A percentile compares a stretch with the other conserved stretches of the same genome.
These are phyloP conservation scores for Gloeopeniophorella convolvens DNA, from an alignment of 768 basidiomycete genomes.

Conservation along the genomic window DNA sequence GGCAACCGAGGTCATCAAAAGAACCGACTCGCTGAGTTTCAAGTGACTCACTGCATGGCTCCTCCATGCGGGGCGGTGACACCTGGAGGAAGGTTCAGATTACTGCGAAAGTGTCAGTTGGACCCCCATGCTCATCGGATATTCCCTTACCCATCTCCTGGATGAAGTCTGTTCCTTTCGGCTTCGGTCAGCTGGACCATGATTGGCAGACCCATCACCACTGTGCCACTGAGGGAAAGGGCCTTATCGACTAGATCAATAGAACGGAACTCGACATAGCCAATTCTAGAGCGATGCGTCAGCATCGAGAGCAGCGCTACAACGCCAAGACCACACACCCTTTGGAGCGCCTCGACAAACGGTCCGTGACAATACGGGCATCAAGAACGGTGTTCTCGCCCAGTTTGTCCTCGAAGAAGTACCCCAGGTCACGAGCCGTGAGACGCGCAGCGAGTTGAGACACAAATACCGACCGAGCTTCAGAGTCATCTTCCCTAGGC, in stretches of 20 bases:
- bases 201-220: conserved; percentile 97
- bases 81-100: conserved; percentile 78
- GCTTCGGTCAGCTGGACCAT: conserved; percentile 96
- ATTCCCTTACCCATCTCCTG: conserved; percentile 71
- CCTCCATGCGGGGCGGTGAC: conserved; percentile 62
- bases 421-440: conserved; percentile 94
- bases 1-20: too few species aligned
- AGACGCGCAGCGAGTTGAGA: conserved; percentile 96
- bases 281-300: conserved; percentile 48
- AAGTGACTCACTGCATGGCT: conserved; percentile 77
- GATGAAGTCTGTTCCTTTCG: conserved; percentile 84
- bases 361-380: conserved; percentile 92
- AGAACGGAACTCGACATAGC: conserved; percentile 93
- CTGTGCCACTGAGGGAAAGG: conserved; percentile 81
- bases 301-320: background rate
- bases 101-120: conserved; percentile 36
- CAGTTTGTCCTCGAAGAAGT: conserved; percentile 97
- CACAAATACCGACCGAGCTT: conserved; percentile 97
- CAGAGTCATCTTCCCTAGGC: conserved; percentile 91
- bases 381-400: conserved; percentile 94
- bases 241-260: conserved; percentile 91
- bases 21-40: too few species aligned
- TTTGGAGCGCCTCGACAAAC: conserved; percentile 93
- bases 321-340: conserved; percentile 52
- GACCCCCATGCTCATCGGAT: conserved; percentile 9